Base-by-base conservation (phyloP, 73 alveolate species). In the Paramecium primaurelia region DNA sequence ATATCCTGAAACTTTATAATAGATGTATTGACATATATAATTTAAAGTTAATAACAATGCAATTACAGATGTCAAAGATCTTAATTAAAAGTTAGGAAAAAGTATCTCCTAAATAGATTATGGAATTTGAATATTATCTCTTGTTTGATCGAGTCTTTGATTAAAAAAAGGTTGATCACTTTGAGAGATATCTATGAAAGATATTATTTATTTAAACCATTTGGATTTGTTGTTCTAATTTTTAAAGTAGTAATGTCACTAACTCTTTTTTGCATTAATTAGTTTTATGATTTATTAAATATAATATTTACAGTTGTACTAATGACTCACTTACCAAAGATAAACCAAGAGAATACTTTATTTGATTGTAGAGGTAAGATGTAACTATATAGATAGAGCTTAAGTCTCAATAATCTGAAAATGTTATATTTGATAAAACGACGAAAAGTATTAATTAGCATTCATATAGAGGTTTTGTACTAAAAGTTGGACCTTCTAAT, bases 271-370 rank as follows among this genome's bases (percentile, higher is more conserved):
- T 64, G 47, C 84, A 64, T 64, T 32, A 54, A 54, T 54, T 54
- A 54, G 69, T 54, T 54, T 54, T 54, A 54, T 54, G 69, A 54
- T 18, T 54, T 54, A 54, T 54, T 54, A 54, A 54, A 54, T 54
- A 54, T 54, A 54, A 54, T 54, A 54, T 54, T 54, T 54, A 18
- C 32, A 54, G 69, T 54, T 54, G 84, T 64, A 64, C 47, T 64
- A 64, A 64, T 64, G 84, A 64, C 49, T 64, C 84, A 64, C 84
- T 64, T 64, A 64, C 84, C 84, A 32, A 64, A 64, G 47, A 64
- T 64, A 32, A 34, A 14, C 20, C 42, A 64, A 12, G 84, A 64
- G 28, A 64, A 64, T 26, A 64, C 26, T 64, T 64, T 64, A 32
- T 64, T 64, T 64, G 84, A 64, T 64, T 64, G 51, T 32, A 64